Conservation (phyloP, 1,139 yeast genomes). For the Yamadazyma conglobata region DNA sequence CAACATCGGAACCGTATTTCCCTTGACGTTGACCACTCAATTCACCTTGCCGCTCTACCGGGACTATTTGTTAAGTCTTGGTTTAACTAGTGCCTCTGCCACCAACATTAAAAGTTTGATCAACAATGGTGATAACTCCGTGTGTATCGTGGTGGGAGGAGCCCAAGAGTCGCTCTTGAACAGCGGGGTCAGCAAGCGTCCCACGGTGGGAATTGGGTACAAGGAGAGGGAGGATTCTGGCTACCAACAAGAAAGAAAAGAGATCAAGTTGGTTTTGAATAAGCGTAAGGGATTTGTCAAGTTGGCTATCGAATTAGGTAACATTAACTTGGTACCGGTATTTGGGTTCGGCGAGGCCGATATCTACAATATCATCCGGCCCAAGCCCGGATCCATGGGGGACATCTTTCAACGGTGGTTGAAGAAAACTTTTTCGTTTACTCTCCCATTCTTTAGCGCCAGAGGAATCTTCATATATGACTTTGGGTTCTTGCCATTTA, state of each 20-base stretch:
- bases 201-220: constrained; percentile 48
- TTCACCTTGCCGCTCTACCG: constrained; percentile 85
- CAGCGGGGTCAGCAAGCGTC: constrained; percentile 33
- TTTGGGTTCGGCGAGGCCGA: constrained; percentile 93
- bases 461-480: constrained; percentile 91
- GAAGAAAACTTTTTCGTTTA: constrained; percentile 71
- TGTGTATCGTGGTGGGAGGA: constrained; percentile 91
- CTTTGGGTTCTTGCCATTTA: constrained; percentile 83
- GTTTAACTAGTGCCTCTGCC: constrained; percentile 82
- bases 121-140: constrained; percentile 63
- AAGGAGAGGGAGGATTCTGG: constrained; percentile 30
- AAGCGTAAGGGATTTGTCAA: constrained; percentile 88
- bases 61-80: constrained; percentile 78
- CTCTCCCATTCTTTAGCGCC: constrained; percentile 88
- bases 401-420: constrained; percentile 65
- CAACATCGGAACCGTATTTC: constrained; percentile 69
- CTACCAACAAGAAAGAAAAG: constrained; percentile 5
- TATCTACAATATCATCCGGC: constrained; percentile 61
- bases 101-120: constrained; percentile 66
- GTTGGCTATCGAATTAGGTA: constrained; percentile 76
- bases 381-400: constrained; percentile 49
- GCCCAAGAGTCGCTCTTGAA: constrained; percentile 81
- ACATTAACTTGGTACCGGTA: constrained; percentile 78
- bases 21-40: constrained; percentile 79
- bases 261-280: constrained; percentile 52